Conservation (phyloP, 1,139 yeast species). For the Entelexis paramagnoliae region DNA sequence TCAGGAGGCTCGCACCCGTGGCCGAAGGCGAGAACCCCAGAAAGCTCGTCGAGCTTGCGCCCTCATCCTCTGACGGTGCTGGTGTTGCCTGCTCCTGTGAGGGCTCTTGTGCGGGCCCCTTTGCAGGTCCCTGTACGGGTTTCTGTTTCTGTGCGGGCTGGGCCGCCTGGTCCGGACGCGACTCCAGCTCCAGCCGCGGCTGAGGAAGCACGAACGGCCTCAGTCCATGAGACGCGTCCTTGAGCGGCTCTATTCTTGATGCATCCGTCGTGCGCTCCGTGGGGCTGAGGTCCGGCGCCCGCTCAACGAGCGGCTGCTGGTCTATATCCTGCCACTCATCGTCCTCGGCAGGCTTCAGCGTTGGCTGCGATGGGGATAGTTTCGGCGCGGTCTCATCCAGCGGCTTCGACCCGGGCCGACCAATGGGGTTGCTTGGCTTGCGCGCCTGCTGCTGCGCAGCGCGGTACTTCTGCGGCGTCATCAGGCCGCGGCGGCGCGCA, state of each 20-base stretch:
- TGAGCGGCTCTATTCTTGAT: neutral
- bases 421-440: slow-evolving; percentile 18
- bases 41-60: slow-evolving; percentile 10
- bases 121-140: too few relatives aligned
- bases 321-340: slow-evolving; percentile 23
- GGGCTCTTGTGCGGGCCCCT: too few relatives aligned
- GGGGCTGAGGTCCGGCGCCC: neutral
- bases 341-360: slow-evolving; percentile 9
- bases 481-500: slow-evolving; percentile 7
- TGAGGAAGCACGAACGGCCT: slow-evolving; percentile 1
- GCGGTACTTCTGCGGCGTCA: slow-evolving; percentile 10
- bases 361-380: slow-evolving; percentile 1
- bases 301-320: neutral
- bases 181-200: slow-evolving; percentile 1
- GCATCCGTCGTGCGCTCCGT: neutral
- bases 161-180: neutral
- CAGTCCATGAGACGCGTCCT: neutral
- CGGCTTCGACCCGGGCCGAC: neutral
- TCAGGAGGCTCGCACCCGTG: slow-evolving; percentile 7
- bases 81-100: neutral
- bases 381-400: neutral
- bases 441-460: slow-evolving; percentile 18
- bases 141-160: neutral
- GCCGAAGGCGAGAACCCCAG: slow-evolving; percentile 12
- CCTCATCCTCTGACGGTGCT: neutral